Evolutionary conservation across 352 stramenopile genomes (phyloP).

Genomic region (Albugo candida): DNA sequence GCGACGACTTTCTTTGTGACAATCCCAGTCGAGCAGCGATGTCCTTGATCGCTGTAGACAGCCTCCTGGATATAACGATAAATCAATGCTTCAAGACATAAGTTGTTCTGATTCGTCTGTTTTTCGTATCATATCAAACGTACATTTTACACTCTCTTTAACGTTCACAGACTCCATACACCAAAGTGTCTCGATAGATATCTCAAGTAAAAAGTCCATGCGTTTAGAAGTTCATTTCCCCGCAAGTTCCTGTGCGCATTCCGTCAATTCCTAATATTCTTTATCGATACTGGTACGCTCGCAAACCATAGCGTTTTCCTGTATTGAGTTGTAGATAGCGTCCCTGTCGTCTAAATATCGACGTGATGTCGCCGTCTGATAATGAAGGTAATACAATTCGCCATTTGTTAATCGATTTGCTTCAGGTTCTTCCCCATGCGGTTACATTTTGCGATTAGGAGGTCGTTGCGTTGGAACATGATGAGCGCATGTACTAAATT

Average conservation of each 20-base stretch:
- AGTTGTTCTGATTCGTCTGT: constrained; percentile 2
- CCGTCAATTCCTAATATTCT: constrained; percentile 59
- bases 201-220: constrained; percentile 36
- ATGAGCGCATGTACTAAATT: constrained; percentile 26
- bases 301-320: constrained; percentile 23
- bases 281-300: constrained; percentile 71
- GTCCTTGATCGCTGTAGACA: constrained; percentile 35
- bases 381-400: constrained; percentile 39
- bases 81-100: constrained; percentile 42
- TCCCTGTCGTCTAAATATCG: constrained; percentile 61
- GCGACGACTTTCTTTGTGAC: constrained; percentile 59
- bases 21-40: constrained; percentile 60
- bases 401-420: constrained; percentile 37
- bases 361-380: constrained; percentile 61
- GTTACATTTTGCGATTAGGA: constrained; percentile 12
- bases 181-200: constrained; percentile 37
- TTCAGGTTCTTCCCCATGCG: constrained; percentile 58
- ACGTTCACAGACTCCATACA: constrained; percentile 35
- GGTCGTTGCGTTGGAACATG: not conserved
- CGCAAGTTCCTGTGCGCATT: constrained; percentile 33
- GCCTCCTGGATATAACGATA: constrained; percentile 46
- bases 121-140: constrained; percentile 13
- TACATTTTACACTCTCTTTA: too few relatives aligned
- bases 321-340: constrained; percentile 47
- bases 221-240: constrained; percentile 12